A percentile compares a stretch with the other conserved stretches of the same genome.
Conservation (phyloP, 495 filamentous ascomycete species). For the Hypomontagnella monticulosa region DNA sequence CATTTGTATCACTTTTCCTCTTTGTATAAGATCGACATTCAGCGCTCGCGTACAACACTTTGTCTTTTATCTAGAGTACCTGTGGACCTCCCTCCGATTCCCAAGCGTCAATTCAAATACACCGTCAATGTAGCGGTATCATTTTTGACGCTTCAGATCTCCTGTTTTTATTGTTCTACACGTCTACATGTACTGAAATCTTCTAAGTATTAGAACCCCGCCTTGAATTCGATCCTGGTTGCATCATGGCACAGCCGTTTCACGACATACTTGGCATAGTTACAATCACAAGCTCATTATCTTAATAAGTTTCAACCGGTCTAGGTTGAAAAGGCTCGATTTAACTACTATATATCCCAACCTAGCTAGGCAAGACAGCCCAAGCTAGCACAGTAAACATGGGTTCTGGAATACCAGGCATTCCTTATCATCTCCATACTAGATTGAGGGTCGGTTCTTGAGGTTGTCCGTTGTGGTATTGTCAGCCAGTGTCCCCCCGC, state of each 20-base stretch:
- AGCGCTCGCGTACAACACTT: neutral
- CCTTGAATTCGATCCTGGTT: constrained; percentile 8
- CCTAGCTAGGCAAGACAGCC: too few relatives aligned
- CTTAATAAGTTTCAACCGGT: neutral
- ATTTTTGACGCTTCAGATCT: neutral
- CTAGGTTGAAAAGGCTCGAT: neutral
- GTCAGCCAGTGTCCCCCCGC: too few relatives aligned
- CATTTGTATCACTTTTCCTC: neutral
- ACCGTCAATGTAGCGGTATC: too few relatives aligned
- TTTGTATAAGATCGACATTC: constrained; percentile 1
- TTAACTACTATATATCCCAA: too few relatives aligned
- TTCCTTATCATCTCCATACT: too few relatives aligned
- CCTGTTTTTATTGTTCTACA: neutral
- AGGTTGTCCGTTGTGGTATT: too few relatives aligned
- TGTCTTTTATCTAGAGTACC: too few relatives aligned
- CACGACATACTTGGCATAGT: constrained; percentile 21
- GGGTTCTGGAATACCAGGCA: too few relatives aligned
- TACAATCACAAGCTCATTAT: constrained; percentile 1
- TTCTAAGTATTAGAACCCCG: constrained; percentile 15
- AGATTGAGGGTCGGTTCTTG: too few relatives aligned
- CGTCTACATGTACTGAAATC: neutral
- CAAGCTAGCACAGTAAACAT: too few relatives aligned
- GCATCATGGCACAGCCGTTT: constrained; percentile 23
- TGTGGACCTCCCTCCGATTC: too few relatives aligned
- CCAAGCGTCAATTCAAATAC: too few relatives aligned